Conservation (phyloP, 306 rosid genomes). For the Cicer cuneatum region DNA sequence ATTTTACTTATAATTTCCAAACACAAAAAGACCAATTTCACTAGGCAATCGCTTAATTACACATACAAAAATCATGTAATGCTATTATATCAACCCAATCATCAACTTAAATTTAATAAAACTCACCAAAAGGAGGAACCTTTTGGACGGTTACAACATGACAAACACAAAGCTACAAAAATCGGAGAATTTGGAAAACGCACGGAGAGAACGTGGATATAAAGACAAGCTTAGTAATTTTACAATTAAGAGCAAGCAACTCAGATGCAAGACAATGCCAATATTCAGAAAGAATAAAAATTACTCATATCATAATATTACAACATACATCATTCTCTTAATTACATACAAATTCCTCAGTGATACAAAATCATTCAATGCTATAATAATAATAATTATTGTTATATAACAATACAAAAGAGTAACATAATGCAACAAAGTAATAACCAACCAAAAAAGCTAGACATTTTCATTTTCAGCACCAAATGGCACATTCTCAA, state of each 20-base stretch:
- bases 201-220: too few species aligned
- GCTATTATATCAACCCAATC: neutral
- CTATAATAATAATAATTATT: neutral
- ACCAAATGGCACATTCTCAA: conserved; percentile 47
- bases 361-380: neutral
- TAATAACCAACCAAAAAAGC: neutral
- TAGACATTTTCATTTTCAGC: neutral
- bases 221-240: too few species aligned
- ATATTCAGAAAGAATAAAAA: neutral
- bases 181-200: too few species aligned
- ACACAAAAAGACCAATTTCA: neutral
- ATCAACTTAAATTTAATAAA: too few species aligned
- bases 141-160: too few species aligned
- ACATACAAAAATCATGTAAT: neutral
- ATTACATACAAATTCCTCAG: neutral
- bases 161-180: too few species aligned
- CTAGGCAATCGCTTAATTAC: neutral
- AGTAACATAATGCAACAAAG: neutral
- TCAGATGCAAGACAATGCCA: neutral
- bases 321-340: neutral
- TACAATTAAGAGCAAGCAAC: neutral
- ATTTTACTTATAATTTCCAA: too few species aligned
- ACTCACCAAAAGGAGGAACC: too few species aligned
- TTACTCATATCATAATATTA: neutral
- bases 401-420: neutral